Percentiles rank a stretch among this genome's conserved stretches.
Conservation (phyloP, 2,329 filamentous ascomycete species). For the Rhexocercosporidium sp. region DNA sequence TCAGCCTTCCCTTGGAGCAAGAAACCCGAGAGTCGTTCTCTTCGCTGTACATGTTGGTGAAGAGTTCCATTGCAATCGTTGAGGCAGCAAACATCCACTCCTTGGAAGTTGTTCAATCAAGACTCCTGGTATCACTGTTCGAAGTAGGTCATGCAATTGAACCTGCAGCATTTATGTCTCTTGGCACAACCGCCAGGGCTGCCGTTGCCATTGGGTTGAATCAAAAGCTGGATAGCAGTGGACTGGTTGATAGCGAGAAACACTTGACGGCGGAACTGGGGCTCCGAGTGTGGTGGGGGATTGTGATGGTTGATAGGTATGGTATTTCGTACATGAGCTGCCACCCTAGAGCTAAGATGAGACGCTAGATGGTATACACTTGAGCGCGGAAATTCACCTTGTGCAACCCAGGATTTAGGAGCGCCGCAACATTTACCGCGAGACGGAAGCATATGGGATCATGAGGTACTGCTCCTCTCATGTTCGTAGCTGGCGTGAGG, state of each 20-base stretch:
- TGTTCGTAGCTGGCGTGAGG: neutral
- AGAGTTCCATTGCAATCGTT: constrained; percentile 27
- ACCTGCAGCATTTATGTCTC: constrained; percentile 28
- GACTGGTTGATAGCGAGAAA: neutral
- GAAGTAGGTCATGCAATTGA: constrained; percentile 30
- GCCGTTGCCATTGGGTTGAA: constrained; percentile 29
- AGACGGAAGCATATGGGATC: constrained; percentile 24
- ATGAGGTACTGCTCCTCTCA: constrained; percentile 10
- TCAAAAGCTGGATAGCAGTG: constrained; percentile 6
- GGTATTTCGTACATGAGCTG: neutral
- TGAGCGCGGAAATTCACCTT: constrained; percentile 21
- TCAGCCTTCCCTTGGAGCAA: constrained; percentile 14
- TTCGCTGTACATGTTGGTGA: constrained; percentile 24
- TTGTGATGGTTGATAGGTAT: constrained; percentile 32
- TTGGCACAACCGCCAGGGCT: constrained; percentile 27
- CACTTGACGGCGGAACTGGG: constrained; percentile 14
- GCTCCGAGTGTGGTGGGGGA: constrained; percentile 31
- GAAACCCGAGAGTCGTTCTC: constrained; percentile 12
- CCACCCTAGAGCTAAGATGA: neutral
- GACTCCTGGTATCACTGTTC: constrained; percentile 29
- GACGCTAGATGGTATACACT: constrained; percentile 23
- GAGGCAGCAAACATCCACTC: constrained; percentile 28
- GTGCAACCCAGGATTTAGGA: constrained; percentile 25
- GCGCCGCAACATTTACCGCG: constrained; percentile 22
- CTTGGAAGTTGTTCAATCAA: constrained; percentile 27